Evolutionary conservation across 345 rosid species (phyloP).

Genomic region (Populus ilicifolia): DNA sequence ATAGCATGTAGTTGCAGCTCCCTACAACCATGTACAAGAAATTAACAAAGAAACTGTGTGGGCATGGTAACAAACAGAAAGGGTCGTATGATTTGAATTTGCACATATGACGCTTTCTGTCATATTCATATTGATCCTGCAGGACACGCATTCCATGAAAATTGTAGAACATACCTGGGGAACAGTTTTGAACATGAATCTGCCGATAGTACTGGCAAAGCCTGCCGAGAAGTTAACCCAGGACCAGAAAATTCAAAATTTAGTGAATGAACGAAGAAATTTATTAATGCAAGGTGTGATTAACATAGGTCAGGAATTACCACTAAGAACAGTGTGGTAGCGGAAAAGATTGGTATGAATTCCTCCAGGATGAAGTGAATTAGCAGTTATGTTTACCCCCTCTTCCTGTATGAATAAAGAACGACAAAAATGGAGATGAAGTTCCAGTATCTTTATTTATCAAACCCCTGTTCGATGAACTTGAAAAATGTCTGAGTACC

Average conservation of each 20-base stretch:
- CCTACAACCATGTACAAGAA: constrained; percentile 28
- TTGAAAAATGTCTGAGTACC: not conserved
- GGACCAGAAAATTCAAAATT: not conserved
- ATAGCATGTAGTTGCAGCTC: constrained; percentile 77
- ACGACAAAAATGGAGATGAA: not conserved
- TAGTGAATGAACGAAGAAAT: not conserved
- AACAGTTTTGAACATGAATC: constrained; percentile 38
- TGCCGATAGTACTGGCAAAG: constrained; percentile 29
- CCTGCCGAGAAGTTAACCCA: constrained; percentile 31
- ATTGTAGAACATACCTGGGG: constrained; percentile 38
- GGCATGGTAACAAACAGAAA: not conserved
- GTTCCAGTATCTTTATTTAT: not conserved
- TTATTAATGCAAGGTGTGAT: not conserved
- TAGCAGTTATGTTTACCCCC: constrained; percentile 49
- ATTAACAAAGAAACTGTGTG: not conserved
- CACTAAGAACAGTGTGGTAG: constrained; percentile 30
- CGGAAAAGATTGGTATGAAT: constrained; percentile 55
- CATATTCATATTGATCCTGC: not conserved
- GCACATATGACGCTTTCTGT: too few relatives aligned
- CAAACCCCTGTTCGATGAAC: not conserved
- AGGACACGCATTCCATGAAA: not conserved
- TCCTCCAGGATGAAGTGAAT: constrained; percentile 70
- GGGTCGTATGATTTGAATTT: not conserved
- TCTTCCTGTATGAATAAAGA: constrained; percentile 42
- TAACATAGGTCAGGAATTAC: constrained; percentile 21